Conservation (phyloP, 257 asterid genomes). For the Plantago elongata region DNA sequence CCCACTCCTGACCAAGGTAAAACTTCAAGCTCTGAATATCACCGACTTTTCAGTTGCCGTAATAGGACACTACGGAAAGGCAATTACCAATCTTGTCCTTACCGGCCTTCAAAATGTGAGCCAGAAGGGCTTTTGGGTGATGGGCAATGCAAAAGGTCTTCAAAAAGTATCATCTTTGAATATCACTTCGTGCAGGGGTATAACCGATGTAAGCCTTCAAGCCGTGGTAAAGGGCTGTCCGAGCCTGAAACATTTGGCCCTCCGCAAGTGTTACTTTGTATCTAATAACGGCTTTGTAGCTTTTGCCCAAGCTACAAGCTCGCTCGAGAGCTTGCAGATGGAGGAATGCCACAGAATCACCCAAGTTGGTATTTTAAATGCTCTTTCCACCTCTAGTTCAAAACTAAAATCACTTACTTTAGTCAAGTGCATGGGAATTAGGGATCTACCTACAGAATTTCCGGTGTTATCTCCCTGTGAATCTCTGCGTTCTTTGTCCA, state of each 20-base stretch:
- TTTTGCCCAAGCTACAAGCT: constrained; percentile 49
- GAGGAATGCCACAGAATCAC: constrained; percentile 88
- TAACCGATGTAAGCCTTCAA: constrained; percentile 65
- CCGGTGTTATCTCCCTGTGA: constrained; percentile 55
- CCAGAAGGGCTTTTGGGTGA: constrained; percentile 92
- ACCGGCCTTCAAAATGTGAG: constrained; percentile 62
- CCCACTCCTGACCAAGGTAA: constrained; percentile 51
- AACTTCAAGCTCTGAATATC: constrained; percentile 61
- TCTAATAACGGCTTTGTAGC: constrained; percentile 72
- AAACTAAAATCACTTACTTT: constrained; percentile 68
- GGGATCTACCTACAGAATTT: constrained; percentile 43
- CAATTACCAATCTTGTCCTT: constrained; percentile 55
- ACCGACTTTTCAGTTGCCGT: constrained; percentile 76
- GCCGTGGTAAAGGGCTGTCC: constrained; percentile 65
- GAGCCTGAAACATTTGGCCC: constrained; percentile 48
- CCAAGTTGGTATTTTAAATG: constrained; percentile 53
- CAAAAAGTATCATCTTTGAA: constrained; percentile 48
- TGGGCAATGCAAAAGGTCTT: constrained; percentile 76
- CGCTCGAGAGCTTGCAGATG: constrained; percentile 65
- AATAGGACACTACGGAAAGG: constrained; percentile 73
- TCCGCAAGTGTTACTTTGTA: constrained; percentile 63
- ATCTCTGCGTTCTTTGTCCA: constrained; percentile 70
- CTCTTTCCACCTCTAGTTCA: constrained; percentile 56
- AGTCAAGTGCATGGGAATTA: constrained; percentile 73
- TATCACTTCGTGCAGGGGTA: constrained; percentile 59